Evolutionary conservation across 352 stramenopile genomes (phyloP), one percentile per base, ranked within the genome.

Genomic region (Pythium sp.): DNA sequence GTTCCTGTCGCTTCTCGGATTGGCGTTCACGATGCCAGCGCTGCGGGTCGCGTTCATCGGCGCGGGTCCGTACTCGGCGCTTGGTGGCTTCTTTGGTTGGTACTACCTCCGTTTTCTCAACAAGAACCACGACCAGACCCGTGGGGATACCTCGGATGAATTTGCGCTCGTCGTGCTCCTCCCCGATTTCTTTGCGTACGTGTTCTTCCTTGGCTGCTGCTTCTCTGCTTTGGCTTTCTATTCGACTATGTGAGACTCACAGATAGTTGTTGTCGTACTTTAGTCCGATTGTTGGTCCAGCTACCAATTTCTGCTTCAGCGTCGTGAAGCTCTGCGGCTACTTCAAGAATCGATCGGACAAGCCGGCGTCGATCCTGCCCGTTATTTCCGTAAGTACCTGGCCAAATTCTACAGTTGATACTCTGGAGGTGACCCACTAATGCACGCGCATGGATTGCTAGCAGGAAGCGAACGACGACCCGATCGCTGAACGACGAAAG

Each of bases 401-500:
- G 24, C 7, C 41, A 26, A 15, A n/a, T 14, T 28, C 47, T 2
- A 18, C 47, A 15, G n/a, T 55, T 28, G 9, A 55, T 28, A 15
- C 22, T 28, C n/a, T 28, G 15, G 14, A 20, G 41, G 8, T 22
- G 15, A 15, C 41, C 1, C 41, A 49, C 47, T 28, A 15, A 28
- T 28, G 28, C 22, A 28, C n/a, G 7, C 7, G 5, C 7, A 60
- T 62, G 11, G 28, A 28, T 24, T 63, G n/a, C 15, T 2, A 56
- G 30, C 61, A 85, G 77, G 80, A 89, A 58, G 77, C 77, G 26
- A 82, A 76, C 34, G 78, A 84, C 58, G 86, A 96, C 46, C 86
- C 88, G 46, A 91, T 96, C 58, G 86, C 88, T 56, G 88, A 96
- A 63, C 85, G 88, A 64, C 85, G 88, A 88, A 96, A 96, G 88